Conservation (phyloP, 2,329 filamentous ascomycete genomes). For the Penicillium hesseltinei region DNA sequence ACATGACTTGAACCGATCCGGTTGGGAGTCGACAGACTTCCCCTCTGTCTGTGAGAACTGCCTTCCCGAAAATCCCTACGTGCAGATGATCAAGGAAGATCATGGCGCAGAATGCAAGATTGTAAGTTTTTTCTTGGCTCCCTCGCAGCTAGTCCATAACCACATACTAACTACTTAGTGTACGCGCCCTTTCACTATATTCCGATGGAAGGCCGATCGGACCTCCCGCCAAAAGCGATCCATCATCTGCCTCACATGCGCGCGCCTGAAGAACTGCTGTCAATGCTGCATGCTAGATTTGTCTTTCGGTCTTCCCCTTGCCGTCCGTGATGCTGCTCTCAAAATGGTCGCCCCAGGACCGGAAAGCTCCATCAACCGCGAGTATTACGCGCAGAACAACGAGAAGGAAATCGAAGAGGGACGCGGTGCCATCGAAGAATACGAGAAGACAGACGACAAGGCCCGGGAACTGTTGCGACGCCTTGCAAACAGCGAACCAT, state of each 20-base stretch:
- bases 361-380: conserved; percentile 86
- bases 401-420: conserved; percentile 95
- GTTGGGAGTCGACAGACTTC: conserved; percentile 75
- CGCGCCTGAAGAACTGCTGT: conserved; percentile 96
- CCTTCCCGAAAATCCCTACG: conserved; percentile 92
- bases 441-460: conserved; percentile 97
- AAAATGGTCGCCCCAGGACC: conserved; percentile 98
- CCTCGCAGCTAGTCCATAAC: not conserved
- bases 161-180: conserved; percentile 50
- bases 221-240: conserved; percentile 89
- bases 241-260: conserved; percentile 94
- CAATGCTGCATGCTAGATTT: conserved; percentile 99
- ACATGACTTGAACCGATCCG: conserved; percentile 89
- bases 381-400: conserved; percentile 97
- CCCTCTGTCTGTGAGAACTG: conserved; percentile 72
- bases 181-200: conserved; percentile 92
- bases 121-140: conserved; percentile 24
- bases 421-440: conserved; percentile 78
- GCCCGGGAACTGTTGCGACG: conserved; percentile 81
- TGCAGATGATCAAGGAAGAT: conserved; percentile 98
- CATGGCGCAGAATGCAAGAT: conserved; percentile 83
- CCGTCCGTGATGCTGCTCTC: conserved; percentile 89
- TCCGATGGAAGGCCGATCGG: conserved; percentile 90
- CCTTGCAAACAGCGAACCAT: conserved; percentile 88
- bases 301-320: conserved; percentile 90